Evolutionary conservation across 2,329 filamentous ascomycete genomes (phyloP), one percentile per base, ranked within the genome.

Genomic region (Gaeumannomyces tritici): DNA sequence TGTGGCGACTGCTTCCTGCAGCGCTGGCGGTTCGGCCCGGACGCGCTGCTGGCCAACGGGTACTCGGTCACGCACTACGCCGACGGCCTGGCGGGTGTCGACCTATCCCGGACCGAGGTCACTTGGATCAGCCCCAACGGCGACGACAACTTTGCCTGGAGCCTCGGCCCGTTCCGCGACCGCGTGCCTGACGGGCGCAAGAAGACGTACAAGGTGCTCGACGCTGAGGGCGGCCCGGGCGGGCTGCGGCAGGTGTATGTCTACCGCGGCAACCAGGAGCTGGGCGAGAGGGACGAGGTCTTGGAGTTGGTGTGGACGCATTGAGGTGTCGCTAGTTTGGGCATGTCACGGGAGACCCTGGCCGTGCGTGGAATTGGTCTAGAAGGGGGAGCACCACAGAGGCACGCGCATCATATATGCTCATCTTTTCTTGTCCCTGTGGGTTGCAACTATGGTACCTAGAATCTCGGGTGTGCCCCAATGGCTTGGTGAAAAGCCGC

Each of bases 1-100:
- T 87, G 84, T 66, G 84, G 84, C 6, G 79, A 80, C 59, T 87
- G 84, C 63, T 78, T 86, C 64, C 72, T 87, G 59, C 81, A 83
- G 67, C 77, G 84, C 28, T 87, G 79, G 74, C 74, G 77, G 57
- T 78, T 81, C 61, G 74, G 71, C 47, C 47, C 69, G n/a, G 76
- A 81, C 61, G 77, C 75, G 0, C 68, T 86, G n/a, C 72, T 87
- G 13, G 77, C 80, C 31, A 87, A 87, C 69, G 84, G 84, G 0
- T 87, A 80, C 67, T 85, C 82, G 26, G 77, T 87, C 58, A 76
- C 78, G 33, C 72, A 75, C 57, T 86, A 86, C 65, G 69, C 79
- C 7, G 71, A 74, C 7, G 66, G 69, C 3, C 69, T 79, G 5
- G 71, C 74, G 6, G 66, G 69, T 2, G 63, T 80, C 1, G 77